Percentiles rank a stretch among this genome's conserved stretches.
These are phyloP conservation scores for Knoxia roxburghii DNA, from an alignment of 257 asterid genomes.

Conservation along the genomic window DNA sequence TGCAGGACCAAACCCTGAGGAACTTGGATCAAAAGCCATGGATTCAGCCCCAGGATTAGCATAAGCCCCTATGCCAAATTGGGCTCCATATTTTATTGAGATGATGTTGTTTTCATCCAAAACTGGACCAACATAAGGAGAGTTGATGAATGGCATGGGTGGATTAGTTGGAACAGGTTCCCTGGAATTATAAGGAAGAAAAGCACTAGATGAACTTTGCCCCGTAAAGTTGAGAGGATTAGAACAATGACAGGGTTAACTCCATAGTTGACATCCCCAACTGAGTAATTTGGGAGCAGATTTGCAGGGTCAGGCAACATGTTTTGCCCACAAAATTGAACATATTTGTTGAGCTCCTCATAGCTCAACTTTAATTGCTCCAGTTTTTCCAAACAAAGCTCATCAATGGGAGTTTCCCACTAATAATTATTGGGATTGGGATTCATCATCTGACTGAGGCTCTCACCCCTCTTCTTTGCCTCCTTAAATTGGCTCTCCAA, in stretches of 20 bases:
- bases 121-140: background rate
- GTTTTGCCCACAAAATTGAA: background rate
- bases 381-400: slow-evolving; percentile 17
- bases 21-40: background rate
- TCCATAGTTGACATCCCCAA: too few relatives aligned
- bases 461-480: slow-evolving; percentile 24
- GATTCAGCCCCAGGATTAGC: background rate
- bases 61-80: background rate
- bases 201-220: background rate
- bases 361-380: slow-evolving; percentile 6
- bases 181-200: too few relatives aligned
- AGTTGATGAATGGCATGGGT: background rate
- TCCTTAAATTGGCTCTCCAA: slow-evolving; percentile 24
- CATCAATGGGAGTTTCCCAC: slow-evolving; percentile 25
- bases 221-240: background rate
- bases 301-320: background rate
- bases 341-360: background rate
- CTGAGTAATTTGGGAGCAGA: background rate
- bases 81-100: background rate
- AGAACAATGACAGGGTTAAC: too few relatives aligned
- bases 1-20: background rate
- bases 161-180: background rate
- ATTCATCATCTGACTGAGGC: slow-evolving; percentile 14
- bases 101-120: background rate
- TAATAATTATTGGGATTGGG: slow-evolving; percentile 20